phyloP scores from a whole-genome alignment of 768 basidiomycete genomes.

The Atractiella rhizophila region DNA sequence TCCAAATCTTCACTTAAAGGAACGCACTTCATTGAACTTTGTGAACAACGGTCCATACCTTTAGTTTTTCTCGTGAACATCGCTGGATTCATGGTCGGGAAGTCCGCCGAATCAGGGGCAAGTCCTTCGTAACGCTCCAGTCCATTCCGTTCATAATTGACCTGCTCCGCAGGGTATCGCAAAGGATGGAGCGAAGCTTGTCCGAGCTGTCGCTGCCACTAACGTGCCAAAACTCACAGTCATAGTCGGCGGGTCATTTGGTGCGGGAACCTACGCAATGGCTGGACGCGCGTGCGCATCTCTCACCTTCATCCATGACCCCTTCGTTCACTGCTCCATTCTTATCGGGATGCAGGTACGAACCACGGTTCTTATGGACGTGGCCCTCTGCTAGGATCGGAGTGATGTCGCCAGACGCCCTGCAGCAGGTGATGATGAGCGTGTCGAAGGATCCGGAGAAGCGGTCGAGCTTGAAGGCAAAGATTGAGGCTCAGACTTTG shows the following conservation, averaged over 20 bases:
- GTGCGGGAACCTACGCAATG: conserved; percentile 25
- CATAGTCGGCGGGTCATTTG: conserved; percentile 54
- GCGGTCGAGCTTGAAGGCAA: conserved; percentile 22
- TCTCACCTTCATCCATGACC: neutral
- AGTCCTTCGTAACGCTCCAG: neutral
- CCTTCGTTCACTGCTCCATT: neutral
- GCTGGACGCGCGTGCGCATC: neutral
- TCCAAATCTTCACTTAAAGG: conserved; percentile 82
- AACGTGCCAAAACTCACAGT: conserved; percentile 87
- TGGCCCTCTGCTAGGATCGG: conserved; percentile 91
- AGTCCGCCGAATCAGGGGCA: conserved; percentile 26
- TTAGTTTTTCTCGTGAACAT: conserved; percentile 84
- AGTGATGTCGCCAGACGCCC: conserved; percentile 83
- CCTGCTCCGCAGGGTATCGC: conserved; percentile 35
- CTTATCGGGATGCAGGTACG: conserved; percentile 32
- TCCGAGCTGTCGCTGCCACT: conserved; percentile 75
- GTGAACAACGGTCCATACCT: conserved; percentile 70
- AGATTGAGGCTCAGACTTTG: conserved; percentile 68
- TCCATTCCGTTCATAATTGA: neutral
- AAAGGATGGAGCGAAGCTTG: conserved; percentile 92
- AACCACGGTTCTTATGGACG: conserved; percentile 89
- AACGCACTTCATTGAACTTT: conserved; percentile 82
- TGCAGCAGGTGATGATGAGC: conserved; percentile 73
- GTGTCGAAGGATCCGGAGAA: conserved; percentile 41
- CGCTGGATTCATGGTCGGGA: conserved; percentile 41